These are phyloP conservation scores for Straminergon stramineum DNA, from an alignment of 225 moss, liverwort and hornwort genomes.

Conservation along the genomic window DNA sequence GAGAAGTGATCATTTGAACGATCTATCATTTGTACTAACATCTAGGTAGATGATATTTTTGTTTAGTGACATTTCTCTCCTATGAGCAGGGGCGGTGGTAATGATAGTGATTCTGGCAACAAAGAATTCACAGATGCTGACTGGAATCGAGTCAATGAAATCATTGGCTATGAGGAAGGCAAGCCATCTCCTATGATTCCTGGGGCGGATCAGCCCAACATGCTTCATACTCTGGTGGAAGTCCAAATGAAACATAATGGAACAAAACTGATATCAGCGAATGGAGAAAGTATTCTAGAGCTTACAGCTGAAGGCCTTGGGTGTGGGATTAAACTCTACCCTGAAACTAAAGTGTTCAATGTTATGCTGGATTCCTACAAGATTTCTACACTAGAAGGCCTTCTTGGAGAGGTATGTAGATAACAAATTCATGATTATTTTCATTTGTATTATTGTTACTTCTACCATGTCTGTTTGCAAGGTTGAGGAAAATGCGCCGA, in stretches of 20 bases:
- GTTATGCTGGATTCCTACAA: conserved; percentile 60
- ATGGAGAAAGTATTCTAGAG: conserved; percentile 55
- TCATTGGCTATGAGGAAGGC: conserved; percentile 83
- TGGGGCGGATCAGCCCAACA: conserved; percentile 70
- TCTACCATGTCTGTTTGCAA: neutral
- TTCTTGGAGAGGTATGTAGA: conserved; percentile 69
- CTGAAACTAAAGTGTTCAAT: conserved; percentile 68
- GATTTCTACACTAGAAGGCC: conserved; percentile 79
- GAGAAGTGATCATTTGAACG: neutral
- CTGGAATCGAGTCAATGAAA: conserved; percentile 62
- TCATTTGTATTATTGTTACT: neutral
- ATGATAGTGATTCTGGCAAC: conserved; percentile 25
- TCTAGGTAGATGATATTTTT: neutral
- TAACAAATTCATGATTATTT: neutral
- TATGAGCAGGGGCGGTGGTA: conserved; percentile 60
- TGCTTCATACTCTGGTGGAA: conserved; percentile 80
- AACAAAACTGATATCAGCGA: conserved; percentile 61
- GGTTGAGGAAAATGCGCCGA: neutral
- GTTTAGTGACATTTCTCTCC: neutral
- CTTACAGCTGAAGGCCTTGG: conserved; percentile 75
- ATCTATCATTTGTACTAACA: neutral
- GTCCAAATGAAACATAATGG: conserved; percentile 93
- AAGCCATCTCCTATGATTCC: conserved; percentile 63
- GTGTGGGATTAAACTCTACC: conserved; percentile 63
- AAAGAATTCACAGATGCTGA: conserved; percentile 76